A percentile compares a stretch with the other conserved stretches of the same genome.
Evolutionary conservation across 108 stramenopile species (phyloP).

Genomic region (Cyclostephanos tholiformis): DNA sequence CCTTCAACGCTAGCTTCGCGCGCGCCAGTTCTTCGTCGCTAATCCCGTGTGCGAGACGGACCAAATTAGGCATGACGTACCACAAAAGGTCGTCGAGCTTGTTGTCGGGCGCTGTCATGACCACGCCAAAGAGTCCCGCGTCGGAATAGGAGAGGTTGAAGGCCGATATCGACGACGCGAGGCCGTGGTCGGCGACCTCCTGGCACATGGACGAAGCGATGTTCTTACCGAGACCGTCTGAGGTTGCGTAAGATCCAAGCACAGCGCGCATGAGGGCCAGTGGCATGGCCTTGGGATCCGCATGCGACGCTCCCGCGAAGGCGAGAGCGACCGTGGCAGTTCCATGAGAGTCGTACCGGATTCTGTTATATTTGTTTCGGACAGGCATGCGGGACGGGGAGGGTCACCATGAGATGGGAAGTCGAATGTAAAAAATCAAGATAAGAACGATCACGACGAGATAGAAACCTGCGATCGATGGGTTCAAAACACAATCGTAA

Average conservation of each 20-base stretch:
- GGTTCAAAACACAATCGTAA: background rate
- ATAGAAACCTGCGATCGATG: background rate
- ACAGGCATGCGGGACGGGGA: no score
- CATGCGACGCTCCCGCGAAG: slow-evolving; percentile 96
- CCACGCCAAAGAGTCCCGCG: slow-evolving; percentile 97
- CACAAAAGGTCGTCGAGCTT: slow-evolving; percentile 91
- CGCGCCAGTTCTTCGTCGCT: slow-evolving; percentile 92
- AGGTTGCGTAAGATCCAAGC: slow-evolving; percentile 92
- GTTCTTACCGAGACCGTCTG: slow-evolving; percentile 87
- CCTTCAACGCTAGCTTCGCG: slow-evolving; percentile 96
- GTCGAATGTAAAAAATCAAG: background rate
- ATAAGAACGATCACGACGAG: background rate
- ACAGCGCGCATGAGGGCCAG: slow-evolving; percentile 96
- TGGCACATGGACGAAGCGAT: slow-evolving; percentile 89
- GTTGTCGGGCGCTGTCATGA: slow-evolving; percentile 93
- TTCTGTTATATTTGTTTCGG: slow-evolving; percentile 33
- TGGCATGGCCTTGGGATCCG: slow-evolving; percentile 94
- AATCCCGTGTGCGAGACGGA: slow-evolving; percentile 89
- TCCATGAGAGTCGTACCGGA: slow-evolving; percentile 86
- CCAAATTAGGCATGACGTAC: slow-evolving; percentile 92
- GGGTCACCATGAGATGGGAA: no score
- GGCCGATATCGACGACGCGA: slow-evolving; percentile 89
- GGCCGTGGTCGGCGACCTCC: slow-evolving; percentile 87
- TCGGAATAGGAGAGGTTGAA: slow-evolving; percentile 99
- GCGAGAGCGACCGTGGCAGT: slow-evolving; percentile 95